Percentiles rank a stretch among this genome's conserved stretches.
These are phyloP conservation scores for Plantago coronopus DNA, from an alignment of 305 asterid species.

Conservation along the genomic window DNA sequence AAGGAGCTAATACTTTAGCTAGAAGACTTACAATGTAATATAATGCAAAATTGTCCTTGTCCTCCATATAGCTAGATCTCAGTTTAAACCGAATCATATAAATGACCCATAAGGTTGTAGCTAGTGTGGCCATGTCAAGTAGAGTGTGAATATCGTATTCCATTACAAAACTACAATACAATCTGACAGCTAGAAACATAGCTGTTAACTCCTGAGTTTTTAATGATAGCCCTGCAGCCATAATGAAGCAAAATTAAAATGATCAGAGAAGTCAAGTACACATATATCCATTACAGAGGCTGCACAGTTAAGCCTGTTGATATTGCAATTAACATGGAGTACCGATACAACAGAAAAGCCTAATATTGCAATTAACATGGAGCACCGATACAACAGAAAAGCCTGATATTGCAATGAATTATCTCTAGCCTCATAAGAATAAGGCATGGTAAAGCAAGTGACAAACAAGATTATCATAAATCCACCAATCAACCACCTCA, in stretches of 20 bases:
- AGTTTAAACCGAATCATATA: constrained; percentile 72
- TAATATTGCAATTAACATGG: too few relatives aligned
- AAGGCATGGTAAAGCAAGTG: too few relatives aligned
- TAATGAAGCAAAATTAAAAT: constrained; percentile 7
- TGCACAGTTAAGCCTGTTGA: too few relatives aligned
- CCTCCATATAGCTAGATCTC: constrained; percentile 77
- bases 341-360: too few relatives aligned
- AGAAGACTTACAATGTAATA: constrained; percentile 69
- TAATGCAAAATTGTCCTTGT: constrained; percentile 62
- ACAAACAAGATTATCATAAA: too few relatives aligned
- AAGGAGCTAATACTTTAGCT: neutral
- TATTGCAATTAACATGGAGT: too few relatives aligned
- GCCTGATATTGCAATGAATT: too few relatives aligned
- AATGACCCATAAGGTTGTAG: constrained; percentile 86
- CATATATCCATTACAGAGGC: too few relatives aligned
- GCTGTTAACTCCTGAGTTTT: constrained; percentile 94
- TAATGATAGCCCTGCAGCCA: constrained; percentile 77
- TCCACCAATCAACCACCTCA: too few relatives aligned
- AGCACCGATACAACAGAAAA: too few relatives aligned
- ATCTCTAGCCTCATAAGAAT: too few relatives aligned
- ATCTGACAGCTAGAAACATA: constrained; percentile 79
- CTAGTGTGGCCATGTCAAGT: constrained; percentile 87
- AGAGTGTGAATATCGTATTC: constrained; percentile 92
- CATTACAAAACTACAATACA: constrained; percentile 93
- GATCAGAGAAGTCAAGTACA: neutral